phyloP scores from a whole-genome alignment of 208 protist species.

The Crithidia fasciculata region DNA sequence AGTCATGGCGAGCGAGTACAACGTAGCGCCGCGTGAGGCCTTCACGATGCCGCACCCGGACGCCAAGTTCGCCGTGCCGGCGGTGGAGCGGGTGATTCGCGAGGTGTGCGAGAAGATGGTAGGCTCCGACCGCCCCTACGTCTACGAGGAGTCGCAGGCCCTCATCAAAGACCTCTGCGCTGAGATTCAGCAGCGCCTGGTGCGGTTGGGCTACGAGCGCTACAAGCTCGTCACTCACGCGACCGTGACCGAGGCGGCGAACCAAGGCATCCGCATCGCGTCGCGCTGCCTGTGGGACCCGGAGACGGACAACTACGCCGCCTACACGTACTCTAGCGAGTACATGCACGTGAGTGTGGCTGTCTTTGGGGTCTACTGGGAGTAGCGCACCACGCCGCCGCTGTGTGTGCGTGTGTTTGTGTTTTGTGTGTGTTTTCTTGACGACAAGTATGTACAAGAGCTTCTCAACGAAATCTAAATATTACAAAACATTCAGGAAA shows the following conservation, averaged over 20 bases:
- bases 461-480: too few relatives aligned
- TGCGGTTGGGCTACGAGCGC: conserved; percentile 88
- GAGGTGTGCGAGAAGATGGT: conserved; percentile 82
- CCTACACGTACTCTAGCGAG: conserved; percentile 78
- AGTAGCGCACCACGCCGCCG: conserved; percentile 35
- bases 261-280: conserved; percentile 88
- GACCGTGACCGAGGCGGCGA: conserved; percentile 76
- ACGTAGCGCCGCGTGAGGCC: conserved; percentile 43
- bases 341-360: conserved; percentile 78
- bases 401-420: not conserved
- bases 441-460: not conserved
- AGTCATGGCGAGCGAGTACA: conserved; percentile 50
- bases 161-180: conserved; percentile 88
- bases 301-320: conserved; percentile 90
- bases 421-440: not conserved
- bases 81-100: conserved; percentile 75
- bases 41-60: conserved; percentile 73
- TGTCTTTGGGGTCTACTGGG: conserved; percentile 86
- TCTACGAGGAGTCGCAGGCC: conserved; percentile 70
- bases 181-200: conserved; percentile 89
- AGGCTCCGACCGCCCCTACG: conserved; percentile 64
- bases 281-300: conserved; percentile 92
- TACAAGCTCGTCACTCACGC: conserved; percentile 93
- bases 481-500: too few relatives aligned
- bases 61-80: conserved; percentile 80